Conservation (phyloP, 2,329 filamentous ascomycete species). For the Aspergillus pseudoviridinutans region DNA sequence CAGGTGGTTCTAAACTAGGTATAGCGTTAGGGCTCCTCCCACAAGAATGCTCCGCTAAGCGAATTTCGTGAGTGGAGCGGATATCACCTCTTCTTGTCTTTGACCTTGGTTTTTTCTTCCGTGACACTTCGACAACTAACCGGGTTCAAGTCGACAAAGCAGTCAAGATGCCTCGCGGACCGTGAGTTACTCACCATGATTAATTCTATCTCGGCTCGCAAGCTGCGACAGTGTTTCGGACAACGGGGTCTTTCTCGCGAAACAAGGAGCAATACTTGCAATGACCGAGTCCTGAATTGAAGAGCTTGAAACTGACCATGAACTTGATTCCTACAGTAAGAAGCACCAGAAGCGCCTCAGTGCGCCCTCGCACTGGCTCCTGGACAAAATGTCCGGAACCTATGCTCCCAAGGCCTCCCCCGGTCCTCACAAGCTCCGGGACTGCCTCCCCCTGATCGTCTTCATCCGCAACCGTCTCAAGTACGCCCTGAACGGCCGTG, state of each 20-base stretch:
- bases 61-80: conserved; percentile 23
- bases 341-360: conserved; percentile 99
- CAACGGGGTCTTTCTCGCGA: background rate
- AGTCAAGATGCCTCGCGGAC: conserved; percentile 54
- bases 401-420: conserved; percentile 66
- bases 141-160: conserved; percentile 38
- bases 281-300: background rate
- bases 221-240: background rate
- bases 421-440: conserved; percentile 98
- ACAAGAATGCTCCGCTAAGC: conserved; percentile 31
- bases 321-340: conserved; percentile 59
- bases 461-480: conserved; percentile 92
- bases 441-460: conserved; percentile 98
- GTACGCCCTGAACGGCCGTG: conserved; percentile 98
- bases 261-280: background rate
- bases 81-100: conserved; percentile 19
- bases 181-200: conserved; percentile 45
- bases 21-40: conserved; percentile 30
- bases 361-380: conserved; percentile 98
- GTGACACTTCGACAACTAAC: conserved; percentile 37
- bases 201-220: background rate
- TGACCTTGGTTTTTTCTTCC: conserved; percentile 17
- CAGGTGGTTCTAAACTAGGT: conserved; percentile 13
- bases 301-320: conserved; percentile 21
- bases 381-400: conserved; percentile 97